A percentile compares a stretch with the other conserved stretches of the same genome.
Conservation (phyloP, 2,329 filamentous ascomycete genomes). For the Arachnomyces sp. region DNA sequence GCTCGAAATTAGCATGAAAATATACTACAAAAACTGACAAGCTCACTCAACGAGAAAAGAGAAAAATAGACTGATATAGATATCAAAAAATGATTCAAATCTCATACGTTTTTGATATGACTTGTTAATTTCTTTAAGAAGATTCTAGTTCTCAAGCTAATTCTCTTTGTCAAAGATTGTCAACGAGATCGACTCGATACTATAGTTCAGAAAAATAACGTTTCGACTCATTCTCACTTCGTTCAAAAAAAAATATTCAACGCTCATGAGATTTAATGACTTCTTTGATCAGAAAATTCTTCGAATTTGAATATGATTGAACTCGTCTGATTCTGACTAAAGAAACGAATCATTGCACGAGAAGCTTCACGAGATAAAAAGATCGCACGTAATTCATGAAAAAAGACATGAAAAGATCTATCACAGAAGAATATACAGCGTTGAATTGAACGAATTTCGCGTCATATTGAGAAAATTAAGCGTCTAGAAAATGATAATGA, state of each 20-base stretch:
- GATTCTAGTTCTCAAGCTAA: slow-evolving; percentile 12
- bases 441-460: slow-evolving; percentile 12
- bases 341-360: slow-evolving; percentile 6
- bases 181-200: slow-evolving; percentile 9
- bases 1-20: slow-evolving; percentile 8
- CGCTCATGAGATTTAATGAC: slow-evolving; percentile 2
- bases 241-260: slow-evolving; percentile 6
- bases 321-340: slow-evolving; percentile 10
- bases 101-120: neutral
- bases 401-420: slow-evolving; percentile 8
- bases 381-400: slow-evolving; percentile 3
- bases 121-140: neutral
- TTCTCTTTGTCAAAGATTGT: slow-evolving; percentile 15
- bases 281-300: slow-evolving; percentile 6
- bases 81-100: slow-evolving; percentile 8
- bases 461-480: no score
- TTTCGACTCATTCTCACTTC: slow-evolving; percentile 10
- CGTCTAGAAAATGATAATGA: no score
- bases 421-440: slow-evolving; percentile 9
- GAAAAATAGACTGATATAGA: slow-evolving; percentile 16
- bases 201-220: slow-evolving; percentile 17
- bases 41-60: slow-evolving; percentile 6
- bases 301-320: no score
- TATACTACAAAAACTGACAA: slow-evolving; percentile 12
- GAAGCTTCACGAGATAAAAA: slow-evolving; percentile 2